Evolutionary conservation across 2,329 filamentous ascomycete species (phyloP).

Genomic region (Teratosphaeria epicoccoides): DNA sequence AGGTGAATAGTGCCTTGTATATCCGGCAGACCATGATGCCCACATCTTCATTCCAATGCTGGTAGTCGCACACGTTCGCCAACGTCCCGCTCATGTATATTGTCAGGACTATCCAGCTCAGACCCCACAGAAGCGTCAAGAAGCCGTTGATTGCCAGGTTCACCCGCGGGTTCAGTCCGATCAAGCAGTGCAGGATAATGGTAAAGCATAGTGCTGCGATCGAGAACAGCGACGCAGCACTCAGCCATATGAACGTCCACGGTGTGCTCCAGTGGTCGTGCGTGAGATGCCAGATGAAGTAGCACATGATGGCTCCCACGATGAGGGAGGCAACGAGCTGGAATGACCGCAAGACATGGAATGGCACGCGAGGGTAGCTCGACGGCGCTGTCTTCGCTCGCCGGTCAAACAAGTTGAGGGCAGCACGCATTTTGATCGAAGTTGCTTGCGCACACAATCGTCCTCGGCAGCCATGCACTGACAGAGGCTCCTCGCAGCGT

Average conservation of each 20-base stretch:
- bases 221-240: slow-evolving; percentile 42
- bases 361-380: slow-evolving; percentile 33
- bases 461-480: not conserved
- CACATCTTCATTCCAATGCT: slow-evolving; percentile 43
- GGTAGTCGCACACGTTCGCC: slow-evolving; percentile 35
- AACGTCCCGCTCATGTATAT: slow-evolving; percentile 47
- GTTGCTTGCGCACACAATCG: not conserved
- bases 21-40: slow-evolving; percentile 47
- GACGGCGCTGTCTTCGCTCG: slow-evolving; percentile 30
- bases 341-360: slow-evolving; percentile 32
- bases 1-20: slow-evolving; percentile 52
- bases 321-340: slow-evolving; percentile 38
- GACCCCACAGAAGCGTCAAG: slow-evolving; percentile 42
- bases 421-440: not conserved
- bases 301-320: slow-evolving; percentile 44
- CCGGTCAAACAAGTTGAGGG: slow-evolving; percentile 16
- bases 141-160: slow-evolving; percentile 40
- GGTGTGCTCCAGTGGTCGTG: slow-evolving; percentile 43
- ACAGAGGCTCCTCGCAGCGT: not conserved
- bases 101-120: slow-evolving; percentile 41
- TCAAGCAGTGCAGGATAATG: slow-evolving; percentile 40
- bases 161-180: slow-evolving; percentile 42
- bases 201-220: slow-evolving; percentile 40
- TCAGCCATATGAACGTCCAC: slow-evolving; percentile 49
- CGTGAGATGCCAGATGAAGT: slow-evolving; percentile 46